These are phyloP conservation scores for Phytophthora tentaculata DNA, from an alignment of 352 stramenopile species.

Conservation along the genomic window DNA sequence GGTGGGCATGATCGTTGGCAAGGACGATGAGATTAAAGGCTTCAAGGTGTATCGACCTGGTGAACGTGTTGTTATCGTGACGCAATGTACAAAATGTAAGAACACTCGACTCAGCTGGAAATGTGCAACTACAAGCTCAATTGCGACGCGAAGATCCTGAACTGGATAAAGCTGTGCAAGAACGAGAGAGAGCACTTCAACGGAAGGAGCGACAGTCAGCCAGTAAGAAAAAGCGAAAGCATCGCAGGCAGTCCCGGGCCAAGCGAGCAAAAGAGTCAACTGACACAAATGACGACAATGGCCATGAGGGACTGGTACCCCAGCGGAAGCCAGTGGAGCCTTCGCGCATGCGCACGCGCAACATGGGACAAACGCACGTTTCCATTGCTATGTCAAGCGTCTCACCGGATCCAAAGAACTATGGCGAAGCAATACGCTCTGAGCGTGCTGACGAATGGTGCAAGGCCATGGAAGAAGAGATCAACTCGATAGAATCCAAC, in stretches of 20 bases:
- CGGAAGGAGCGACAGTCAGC: neutral
- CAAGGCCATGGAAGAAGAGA: neutral
- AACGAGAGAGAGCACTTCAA: neutral
- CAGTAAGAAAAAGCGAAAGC: neutral
- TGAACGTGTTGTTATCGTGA: neutral
- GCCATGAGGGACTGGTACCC: no score
- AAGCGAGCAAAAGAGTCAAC: no score
- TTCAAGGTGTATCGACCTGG: conserved; percentile 20
- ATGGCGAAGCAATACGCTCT: neutral
- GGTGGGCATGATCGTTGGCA: conserved; percentile 14
- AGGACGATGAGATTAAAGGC: conserved; percentile 21
- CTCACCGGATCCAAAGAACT: neutral
- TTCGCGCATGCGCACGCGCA: neutral
- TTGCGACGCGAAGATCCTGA: conserved; percentile 1
- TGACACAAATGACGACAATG: no score
- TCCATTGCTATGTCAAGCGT: neutral
- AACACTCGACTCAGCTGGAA: neutral
- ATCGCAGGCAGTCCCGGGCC: no score
- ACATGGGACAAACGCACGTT: conserved; percentile 3
- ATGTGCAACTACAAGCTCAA: conserved; percentile 1
- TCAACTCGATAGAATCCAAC: neutral
- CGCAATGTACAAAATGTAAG: conserved; percentile 7
- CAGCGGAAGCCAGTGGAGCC: no score
- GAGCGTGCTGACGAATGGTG: neutral
- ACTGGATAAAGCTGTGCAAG: neutral